Evolutionary conservation across 2,329 filamentous ascomycete species (phyloP), one percentile per base, ranked within the genome.

Genomic region (Pseudogymnoascus sp.): DNA sequence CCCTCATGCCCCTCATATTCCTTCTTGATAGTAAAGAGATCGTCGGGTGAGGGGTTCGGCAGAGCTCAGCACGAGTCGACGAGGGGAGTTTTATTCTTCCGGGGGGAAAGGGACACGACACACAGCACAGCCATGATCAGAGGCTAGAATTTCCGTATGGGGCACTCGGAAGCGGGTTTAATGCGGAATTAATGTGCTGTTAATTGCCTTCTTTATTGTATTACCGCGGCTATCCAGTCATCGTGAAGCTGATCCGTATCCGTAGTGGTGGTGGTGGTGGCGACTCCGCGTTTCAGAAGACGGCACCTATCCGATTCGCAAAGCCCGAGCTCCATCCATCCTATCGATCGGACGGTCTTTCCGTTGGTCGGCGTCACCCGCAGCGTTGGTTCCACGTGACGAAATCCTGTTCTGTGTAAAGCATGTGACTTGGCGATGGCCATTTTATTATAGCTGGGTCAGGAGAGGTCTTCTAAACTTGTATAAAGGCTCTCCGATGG

Each of bases 301-400:
- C 28, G 49, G 49, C 49, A 18, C n/a, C 28, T 55, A 33, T 55
- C 49, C 49, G 49, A 55, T 55, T 33, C 49, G 49, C 25, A 55
- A 55, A 33, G 49, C 18, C 49, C 28, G 23, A 55, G 28, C 49
- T 55, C 21, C 43, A 28, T 49, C 18, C 41, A 45, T 23, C 43
- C 23, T 4, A 45, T 14, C 12, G 21, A 45, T 25, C 12, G 21
- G 12, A 23, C 21, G 23, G 11, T 9, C 38, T 41, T 52, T 9
- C 25, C 5, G 11, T 31, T n/a, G 43, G n/a, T 25, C 21, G 41
- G 12, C 9, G 23, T 31, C 45, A n/a, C 41, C 23, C 28, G 33
- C 5, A 33, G 3, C 16, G n/a, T 33, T 18, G 49, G n/a, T n/a
- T 33, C 28, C 49, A 55, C 28, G 49, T 55, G 49, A 55, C 16